phyloP scores from a whole-genome alignment of 441 rosid species.

The Jatropha podagrica region DNA sequence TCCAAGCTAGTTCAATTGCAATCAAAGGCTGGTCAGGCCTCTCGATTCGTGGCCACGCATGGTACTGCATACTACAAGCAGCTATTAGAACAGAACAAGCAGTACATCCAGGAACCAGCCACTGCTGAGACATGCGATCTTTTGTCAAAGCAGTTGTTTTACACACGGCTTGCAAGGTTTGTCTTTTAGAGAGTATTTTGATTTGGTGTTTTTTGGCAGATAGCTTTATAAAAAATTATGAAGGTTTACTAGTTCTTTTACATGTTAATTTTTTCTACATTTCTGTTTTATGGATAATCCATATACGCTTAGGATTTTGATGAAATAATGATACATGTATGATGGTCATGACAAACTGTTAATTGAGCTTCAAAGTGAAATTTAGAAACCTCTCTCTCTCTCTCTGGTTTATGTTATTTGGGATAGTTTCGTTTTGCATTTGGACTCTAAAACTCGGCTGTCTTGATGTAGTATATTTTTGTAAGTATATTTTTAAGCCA shows the following conservation, averaged over 20 bases:
- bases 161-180: conserved; percentile 79
- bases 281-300: not conserved
- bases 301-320: not conserved
- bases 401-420: conserved; percentile 14
- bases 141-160: conserved; percentile 59
- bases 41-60: conserved; percentile 56
- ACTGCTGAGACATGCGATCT: conserved; percentile 64
- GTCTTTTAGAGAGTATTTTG: not conserved
- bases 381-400: not conserved
- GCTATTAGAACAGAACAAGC: conserved; percentile 69
- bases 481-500: not conserved
- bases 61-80: conserved; percentile 61
- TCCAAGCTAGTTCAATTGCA: conserved; percentile 61
- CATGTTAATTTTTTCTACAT: too few species aligned
- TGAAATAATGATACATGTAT: not conserved
- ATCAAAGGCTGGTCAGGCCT: conserved; percentile 64
- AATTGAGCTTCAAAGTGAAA: not conserved
- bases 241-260: too few species aligned
- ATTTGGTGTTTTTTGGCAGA: too few species aligned
- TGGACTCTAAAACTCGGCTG: not conserved
- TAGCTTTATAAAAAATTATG: too few species aligned
- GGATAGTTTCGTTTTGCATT: conserved; percentile 41
- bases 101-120: conserved; percentile 60
- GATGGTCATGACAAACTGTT: not conserved
- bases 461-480: not conserved